Evolutionary conservation across 164 flowering plant genomes (phyloP).

Genomic region (Chimonanthus salicifolius): DNA sequence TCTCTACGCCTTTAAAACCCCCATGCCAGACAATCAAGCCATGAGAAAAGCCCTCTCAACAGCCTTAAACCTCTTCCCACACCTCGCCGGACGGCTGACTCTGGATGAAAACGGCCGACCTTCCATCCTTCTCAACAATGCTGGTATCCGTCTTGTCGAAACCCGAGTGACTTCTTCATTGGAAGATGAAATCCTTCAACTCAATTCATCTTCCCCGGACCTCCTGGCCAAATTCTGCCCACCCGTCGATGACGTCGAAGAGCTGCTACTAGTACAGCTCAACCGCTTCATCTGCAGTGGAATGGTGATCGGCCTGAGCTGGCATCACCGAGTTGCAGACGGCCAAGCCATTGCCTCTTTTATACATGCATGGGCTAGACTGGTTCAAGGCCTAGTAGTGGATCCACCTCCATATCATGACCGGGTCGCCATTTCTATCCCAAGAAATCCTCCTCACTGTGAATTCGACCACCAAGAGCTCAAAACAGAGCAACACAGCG

Average conservation of each 20-base stretch:
- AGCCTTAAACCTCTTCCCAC: conserved; percentile 10
- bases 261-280: conserved; percentile 14
- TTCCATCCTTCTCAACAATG: conserved; percentile 9
- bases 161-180: conserved; percentile 1
- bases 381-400: conserved; percentile 2
- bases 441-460: conserved; percentile 6
- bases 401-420: conserved; percentile 10
- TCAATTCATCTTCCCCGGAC: background rate
- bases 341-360: conserved; percentile 7
- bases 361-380: conserved; percentile 7
- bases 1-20: conserved; percentile 6
- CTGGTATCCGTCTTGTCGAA: conserved; percentile 13
- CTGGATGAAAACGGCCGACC: conserved; percentile 3
- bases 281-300: conserved; percentile 8
- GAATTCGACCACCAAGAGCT: conserved; percentile 7
- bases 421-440: conserved; percentile 2
- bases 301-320: conserved; percentile 1
- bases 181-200: conserved; percentile 5
- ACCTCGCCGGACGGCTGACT: conserved; percentile 11
- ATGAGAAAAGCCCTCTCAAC: conserved; percentile 6
- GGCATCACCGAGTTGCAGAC: conserved; percentile 6
- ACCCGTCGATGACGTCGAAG: conserved; percentile 6
- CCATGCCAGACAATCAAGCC: conserved; percentile 10
- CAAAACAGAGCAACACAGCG: background rate
- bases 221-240: conserved; percentile 9